Base-by-base conservation (phyloP, 2,329 filamentous ascomycete species). In the Phialocephala sp. region DNA sequence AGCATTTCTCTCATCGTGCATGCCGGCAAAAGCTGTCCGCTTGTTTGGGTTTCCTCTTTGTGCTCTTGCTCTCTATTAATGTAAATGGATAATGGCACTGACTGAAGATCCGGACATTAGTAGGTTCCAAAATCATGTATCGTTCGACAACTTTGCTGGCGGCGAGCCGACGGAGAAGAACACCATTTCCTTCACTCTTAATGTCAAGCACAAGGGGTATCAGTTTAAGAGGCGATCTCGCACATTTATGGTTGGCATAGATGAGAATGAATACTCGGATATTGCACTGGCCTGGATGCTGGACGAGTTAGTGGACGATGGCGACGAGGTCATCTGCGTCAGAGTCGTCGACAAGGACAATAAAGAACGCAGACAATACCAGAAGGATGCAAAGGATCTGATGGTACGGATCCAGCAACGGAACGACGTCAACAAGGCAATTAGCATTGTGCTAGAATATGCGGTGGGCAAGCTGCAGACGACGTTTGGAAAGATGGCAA, bases 271-370 rank as follows among this genome's bases (percentile, higher is more conserved):
- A 63, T 92, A 92, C 76, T 91, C 88, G 1, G 88, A 91, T 62
- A 91, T 89, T 76, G 90, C 90, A 5, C 80, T 92, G 8, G 87
- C 91, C 75, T 92, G 89, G 89, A 83, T 92, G 68, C 84, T 92
- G 60, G 89, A 92, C 71, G 89, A 92, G 76, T 79, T 92, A 61
- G 89, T 92, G n/a, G 89, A 92, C 72, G 90, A 92, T 76, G 89
- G 89, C 3, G 90, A 92, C 72, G 89, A 92, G 76, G 88, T 92
- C 64, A 88, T 92, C 36, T 92, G 90, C 76, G 77, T 92, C 59
- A 81, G 89, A 62, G 89, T 91, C 1, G 85, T 92, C 27, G 89
- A 91, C 72, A 90, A 90, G 75, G 88, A 91, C 73, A 86, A 87
- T 60, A 87, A 86, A 69, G 85, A 89, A 70, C 82, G 83, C 66